Conservation (phyloP, 2,329 filamentous ascomycete species). For the Bipolaris victoriae region DNA sequence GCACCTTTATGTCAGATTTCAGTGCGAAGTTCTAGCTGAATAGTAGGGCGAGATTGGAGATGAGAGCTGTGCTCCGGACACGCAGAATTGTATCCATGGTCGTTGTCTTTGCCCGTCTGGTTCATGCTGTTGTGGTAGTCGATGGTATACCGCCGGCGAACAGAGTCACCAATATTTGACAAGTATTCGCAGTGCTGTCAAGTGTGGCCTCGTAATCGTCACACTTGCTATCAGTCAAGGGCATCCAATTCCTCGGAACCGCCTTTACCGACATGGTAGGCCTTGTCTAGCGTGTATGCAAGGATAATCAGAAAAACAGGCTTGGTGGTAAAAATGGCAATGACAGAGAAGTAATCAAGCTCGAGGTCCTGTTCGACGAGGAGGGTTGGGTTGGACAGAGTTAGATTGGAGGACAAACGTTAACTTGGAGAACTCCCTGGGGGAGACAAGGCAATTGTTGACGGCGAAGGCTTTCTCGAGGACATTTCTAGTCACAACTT, state of each 20-base stretch:
- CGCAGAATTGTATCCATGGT: not conserved
- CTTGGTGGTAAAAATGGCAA: conserved; percentile 7
- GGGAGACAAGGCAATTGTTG: too few species aligned
- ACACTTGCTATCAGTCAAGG: conserved; percentile 11
- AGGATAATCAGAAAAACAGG: conserved; percentile 6
- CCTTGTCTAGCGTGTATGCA: conserved; percentile 8
- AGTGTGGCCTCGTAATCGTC: not conserved
- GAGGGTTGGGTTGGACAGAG: conserved; percentile 12
- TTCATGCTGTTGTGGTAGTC: not conserved
- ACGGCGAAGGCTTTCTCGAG: not conserved
- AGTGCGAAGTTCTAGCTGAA: conserved; percentile 7
- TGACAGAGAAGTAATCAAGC: conserved; percentile 7
- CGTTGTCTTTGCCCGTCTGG: not conserved
- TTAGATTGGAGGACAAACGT: conserved; percentile 10
- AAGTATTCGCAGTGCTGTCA: not conserved
- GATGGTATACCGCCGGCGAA: not conserved
- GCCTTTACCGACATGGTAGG: not conserved
- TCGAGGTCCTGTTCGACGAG: conserved; percentile 8
- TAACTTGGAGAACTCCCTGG: not conserved
- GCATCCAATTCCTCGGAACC: not conserved
- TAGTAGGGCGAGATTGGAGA: not conserved
- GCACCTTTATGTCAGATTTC: conserved; percentile 12
- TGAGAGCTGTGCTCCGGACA: not conserved
- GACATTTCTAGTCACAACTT: conserved; percentile 4
- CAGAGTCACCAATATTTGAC: conserved; percentile 4